Conservation (phyloP, 1,284 basidiomycete species). For the Thecaphora thlaspeos region DNA sequence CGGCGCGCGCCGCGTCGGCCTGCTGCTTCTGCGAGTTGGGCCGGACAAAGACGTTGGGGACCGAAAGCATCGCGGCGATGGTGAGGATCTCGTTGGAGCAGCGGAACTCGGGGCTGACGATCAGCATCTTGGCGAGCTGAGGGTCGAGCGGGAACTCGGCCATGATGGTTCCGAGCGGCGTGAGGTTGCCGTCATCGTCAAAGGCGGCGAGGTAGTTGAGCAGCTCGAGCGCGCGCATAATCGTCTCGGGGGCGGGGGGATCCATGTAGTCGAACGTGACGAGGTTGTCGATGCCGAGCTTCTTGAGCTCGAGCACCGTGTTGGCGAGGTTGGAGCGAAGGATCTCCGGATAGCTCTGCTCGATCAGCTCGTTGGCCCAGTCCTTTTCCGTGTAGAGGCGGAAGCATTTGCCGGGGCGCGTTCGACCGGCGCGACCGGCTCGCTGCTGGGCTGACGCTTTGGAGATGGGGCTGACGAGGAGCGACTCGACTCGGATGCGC, state of each 20-base stretch:
- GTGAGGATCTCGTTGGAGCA: conserved; percentile 95
- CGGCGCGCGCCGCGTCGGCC: conserved; percentile 85
- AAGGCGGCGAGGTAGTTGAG: conserved; percentile 88
- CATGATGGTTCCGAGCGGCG: conserved; percentile 84
- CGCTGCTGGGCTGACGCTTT: conserved; percentile 95
- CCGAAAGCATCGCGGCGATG: conserved; percentile 89
- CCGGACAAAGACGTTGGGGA: conserved; percentile 89
- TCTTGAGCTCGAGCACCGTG: conserved; percentile 89
- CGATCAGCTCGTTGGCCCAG: conserved; percentile 81
- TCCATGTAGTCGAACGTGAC: conserved; percentile 79
- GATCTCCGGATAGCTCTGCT: conserved; percentile 96
- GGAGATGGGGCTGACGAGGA: conserved; percentile 91
- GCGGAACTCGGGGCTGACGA: conserved; percentile 88
- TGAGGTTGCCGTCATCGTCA: conserved; percentile 91
- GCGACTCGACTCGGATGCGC: conserved; percentile 88
- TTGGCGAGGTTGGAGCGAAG: conserved; percentile 79
- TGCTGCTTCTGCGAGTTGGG: conserved; percentile 76
- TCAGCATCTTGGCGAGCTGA: conserved; percentile 87
- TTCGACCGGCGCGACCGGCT: conserved; percentile 93
- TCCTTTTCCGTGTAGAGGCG: conserved; percentile 95
- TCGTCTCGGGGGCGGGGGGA: conserved; percentile 78
- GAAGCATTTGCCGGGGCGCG: conserved; percentile 95
- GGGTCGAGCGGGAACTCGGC: conserved; percentile 98
- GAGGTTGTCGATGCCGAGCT: conserved; percentile 70
- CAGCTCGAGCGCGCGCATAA: conserved; percentile 95